Percentiles rank a stretch among this genome's conserved stretches.
These are phyloP conservation scores for Suhomyces sp. DNA, from an alignment of 805 yeast species.

Conservation along the genomic window DNA sequence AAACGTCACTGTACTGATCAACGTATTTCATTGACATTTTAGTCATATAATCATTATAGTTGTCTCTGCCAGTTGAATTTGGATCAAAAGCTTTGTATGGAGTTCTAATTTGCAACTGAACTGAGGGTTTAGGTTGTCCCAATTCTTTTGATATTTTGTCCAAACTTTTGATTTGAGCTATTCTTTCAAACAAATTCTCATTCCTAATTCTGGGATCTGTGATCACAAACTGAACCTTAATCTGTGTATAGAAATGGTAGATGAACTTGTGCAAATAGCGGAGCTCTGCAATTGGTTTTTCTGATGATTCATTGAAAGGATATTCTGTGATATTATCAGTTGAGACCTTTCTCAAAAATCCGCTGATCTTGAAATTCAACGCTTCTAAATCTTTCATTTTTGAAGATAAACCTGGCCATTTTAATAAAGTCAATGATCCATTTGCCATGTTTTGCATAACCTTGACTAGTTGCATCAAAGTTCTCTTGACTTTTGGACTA, in stretches of 20 bases:
- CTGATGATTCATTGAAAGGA: conserved; percentile 8
- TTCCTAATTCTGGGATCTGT: conserved; percentile 16
- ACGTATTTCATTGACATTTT: conserved; percentile 58
- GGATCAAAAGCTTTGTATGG: conserved; percentile 40
- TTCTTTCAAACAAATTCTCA: conserved; percentile 11
- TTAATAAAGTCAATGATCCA: conserved; percentile 64
- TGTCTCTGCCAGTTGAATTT: conserved; percentile 47
- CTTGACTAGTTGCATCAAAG: conserved; percentile 76
- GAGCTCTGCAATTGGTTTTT: conserved; percentile 35
- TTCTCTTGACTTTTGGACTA: conserved; percentile 50
- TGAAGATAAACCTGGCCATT: conserved; percentile 55
- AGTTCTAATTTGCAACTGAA: conserved; percentile 56
- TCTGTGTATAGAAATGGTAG: conserved; percentile 33
- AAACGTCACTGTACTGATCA: conserved; percentile 41
- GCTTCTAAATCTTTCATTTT: conserved; percentile 39
- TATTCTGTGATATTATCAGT: conserved; percentile 9
- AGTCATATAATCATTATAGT: conserved; percentile 71
- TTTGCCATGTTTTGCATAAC: conserved; percentile 86
- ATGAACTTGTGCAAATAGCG: conserved; percentile 42
- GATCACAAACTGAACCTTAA: conserved; percentile 29
- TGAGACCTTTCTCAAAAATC: conserved; percentile 28
- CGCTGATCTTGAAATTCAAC: conserved; percentile 27
- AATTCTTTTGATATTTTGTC: conserved; percentile 48
- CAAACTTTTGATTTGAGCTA: conserved; percentile 34
- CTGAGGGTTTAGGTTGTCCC: conserved; percentile 60